Evolutionary conservation across 129 eudicot species (phyloP), one percentile per base, ranked within the genome.

Genomic region (Flaveria linearis): DNA sequence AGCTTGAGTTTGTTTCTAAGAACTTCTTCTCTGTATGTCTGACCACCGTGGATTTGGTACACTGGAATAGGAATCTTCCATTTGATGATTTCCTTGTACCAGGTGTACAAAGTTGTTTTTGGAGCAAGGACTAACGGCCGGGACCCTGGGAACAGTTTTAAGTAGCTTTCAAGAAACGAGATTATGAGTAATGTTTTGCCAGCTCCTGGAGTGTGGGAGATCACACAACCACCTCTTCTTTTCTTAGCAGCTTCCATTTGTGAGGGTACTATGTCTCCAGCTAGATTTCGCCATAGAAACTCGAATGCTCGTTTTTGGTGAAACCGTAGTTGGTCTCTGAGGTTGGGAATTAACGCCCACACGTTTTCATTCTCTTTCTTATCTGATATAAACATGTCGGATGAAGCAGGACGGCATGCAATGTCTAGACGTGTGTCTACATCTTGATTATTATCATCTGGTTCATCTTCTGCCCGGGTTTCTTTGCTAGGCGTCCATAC

Each of bases 171-270:
- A 0, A 95, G 92, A 70, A 95, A 95, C 0, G 99, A 83, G 75
- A 95, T 95, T 50, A 95, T 91, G 68, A 91, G 94, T 63, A 95
- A 69, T 2, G 99, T 95, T 73, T 95, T 95, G 5, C 99, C 99
- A 10, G 99, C 99, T 66, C 99, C 99, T 23, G 99, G 99, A 65
- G 99, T 72, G 84, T 95, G 99, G 61, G 99, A 95, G 69, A 95
- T 95, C 36, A 91, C 99, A 81, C 99, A 95, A 17, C 99, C 99
- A 4, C 99, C 99, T 70, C 96, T 76, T 50, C 68, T 80, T 58
- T 86, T 85, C 49, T 78, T 78, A 9, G 86, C 81, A 0, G 86
- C 79, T 80, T 89, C 92, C 99, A 95, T 95, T 41, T 76, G 84
- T 9, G 95, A 76, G 14, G 99, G 99, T 45, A 84, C 74, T 65